Evolutionary conservation across 495 filamentous ascomycete genomes (phyloP), one percentile per base, ranked within the genome.

Genomic region (Glarea lozoyensis): DNA sequence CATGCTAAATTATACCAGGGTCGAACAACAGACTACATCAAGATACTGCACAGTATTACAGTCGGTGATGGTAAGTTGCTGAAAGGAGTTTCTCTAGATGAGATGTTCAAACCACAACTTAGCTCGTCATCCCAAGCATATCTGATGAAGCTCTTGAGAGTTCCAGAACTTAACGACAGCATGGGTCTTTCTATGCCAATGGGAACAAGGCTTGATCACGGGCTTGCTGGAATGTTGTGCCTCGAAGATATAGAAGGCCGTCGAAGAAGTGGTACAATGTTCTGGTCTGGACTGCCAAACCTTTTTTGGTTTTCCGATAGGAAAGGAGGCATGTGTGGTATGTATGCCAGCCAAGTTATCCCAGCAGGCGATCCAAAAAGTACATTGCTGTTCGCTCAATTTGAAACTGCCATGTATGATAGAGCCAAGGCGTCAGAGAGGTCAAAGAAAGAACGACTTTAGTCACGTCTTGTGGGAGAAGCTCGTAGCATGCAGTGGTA

Each of bases 51-150:
- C 2, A 61, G 60, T 5, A 11, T 76, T 3, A 46, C 72, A 18
- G 45, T 47, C 2, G 61, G 63, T 44, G 68, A 75, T 51, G 64
- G 58, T 17, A 60, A 58, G 31, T 37, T 77, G 10, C 55, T 76
- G 6, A 56, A 60, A 37, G 36, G 52, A 13, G 47, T 50, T 21
- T 64, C 61, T 16, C 51, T 64, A 11, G 63, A 67, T 9, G 40
- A 56, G 37, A 65, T 76, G 58, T 75, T 75, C 50, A 40, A 48
- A 35, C 52, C 62, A 10, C 58, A 64, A n/a, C 52, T 70, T 13
- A 50, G 37, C 6, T 12, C n/a, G 16, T 20, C 16, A 10, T 10
- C 25, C 2, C 33, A 16, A 18, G 16, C 20, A 16, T 4, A 18
- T 15, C 17, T 43, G 25, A 36, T 42, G 17, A 4, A 13, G 12